A percentile compares a stretch with the other conserved stretches of the same genome.
These are phyloP conservation scores for Artemisia argyi DNA, from an alignment of 129 eudicot genomes.

Conservation along the genomic window DNA sequence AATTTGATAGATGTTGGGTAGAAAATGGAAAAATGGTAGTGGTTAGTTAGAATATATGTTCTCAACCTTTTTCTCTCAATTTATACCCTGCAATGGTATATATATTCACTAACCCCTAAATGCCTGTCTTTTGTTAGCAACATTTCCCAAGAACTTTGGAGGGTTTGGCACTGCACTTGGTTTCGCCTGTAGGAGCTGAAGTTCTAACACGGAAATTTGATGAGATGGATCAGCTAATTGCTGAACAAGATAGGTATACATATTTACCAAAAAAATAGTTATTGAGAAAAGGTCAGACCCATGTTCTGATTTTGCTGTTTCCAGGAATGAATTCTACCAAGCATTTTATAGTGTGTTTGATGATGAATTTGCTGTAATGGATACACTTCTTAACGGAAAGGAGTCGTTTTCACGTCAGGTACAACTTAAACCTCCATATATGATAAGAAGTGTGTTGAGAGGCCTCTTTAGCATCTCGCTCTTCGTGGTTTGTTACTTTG, in stretches of 20 bases:
- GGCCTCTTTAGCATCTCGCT: slow-evolving; percentile 3
- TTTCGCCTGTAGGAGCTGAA: slow-evolving; percentile 94
- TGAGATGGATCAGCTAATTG: slow-evolving; percentile 71
- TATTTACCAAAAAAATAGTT: background rate
- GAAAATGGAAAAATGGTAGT: background rate
- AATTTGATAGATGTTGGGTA: background rate
- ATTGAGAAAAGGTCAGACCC: background rate
- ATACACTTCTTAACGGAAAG: slow-evolving; percentile 74
- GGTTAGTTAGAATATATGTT: background rate
- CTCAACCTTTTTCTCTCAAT: background rate
- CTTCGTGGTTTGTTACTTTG: background rate
- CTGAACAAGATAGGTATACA: slow-evolving; percentile 62
- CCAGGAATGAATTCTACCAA: slow-evolving; percentile 76
- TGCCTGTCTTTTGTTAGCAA: slow-evolving; percentile 49
- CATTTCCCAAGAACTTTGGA: slow-evolving; percentile 95
- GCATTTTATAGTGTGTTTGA: slow-evolving; percentile 76
- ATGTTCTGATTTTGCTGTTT: slow-evolving; percentile 17
- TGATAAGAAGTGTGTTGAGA: background rate
- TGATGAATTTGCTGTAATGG: slow-evolving; percentile 82
- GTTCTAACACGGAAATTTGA: slow-evolving; percentile 90
- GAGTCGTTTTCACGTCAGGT: slow-evolving; percentile 93
- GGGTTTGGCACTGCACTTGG: slow-evolving; percentile 72
- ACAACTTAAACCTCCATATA: slow-evolving; percentile 8
- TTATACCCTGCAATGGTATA: background rate
- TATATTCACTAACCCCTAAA: background rate